Evolutionary conservation across 768 basidiomycete genomes (phyloP), one percentile per base, ranked within the genome.

Genomic region (Cystofilobasidium capitatum): DNA sequence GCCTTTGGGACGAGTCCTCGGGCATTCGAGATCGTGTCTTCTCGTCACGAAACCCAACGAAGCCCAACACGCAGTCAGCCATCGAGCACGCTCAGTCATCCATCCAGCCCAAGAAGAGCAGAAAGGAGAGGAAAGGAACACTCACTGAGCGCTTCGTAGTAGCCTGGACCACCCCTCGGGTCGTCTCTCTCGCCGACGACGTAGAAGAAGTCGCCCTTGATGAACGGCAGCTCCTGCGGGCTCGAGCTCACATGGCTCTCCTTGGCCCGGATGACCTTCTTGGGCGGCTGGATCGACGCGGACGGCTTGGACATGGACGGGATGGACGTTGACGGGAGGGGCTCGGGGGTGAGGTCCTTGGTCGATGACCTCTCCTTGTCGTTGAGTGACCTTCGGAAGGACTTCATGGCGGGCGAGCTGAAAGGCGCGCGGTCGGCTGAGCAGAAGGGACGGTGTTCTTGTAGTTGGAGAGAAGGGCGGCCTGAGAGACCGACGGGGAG

Each of bases 181-280:
- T 69, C 71, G 54, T 66, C 71, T 20, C 62, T 64, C 64, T 96
- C 91, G 66, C 83, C 84, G 40, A 90, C 81, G 59, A 98, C 94
- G 78, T 98, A 89, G 81, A 97, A 98, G 79, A 98, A 96, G 79
- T 99, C 96, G 70, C 96, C 96, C 78, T 88, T 88, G 71, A 83
- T 81, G 77, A 97, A 98, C 36, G 88, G 83, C 49, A 99, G 85
- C 72, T 97, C 86, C 75, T 89, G 86, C 2, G 92, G 90, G 0
- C 84, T 82, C 66, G 82, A 81, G 3, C 89, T 83, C 57, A 82
- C 79, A 79, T 90, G 85, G 2, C 81, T 73, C 13, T 82, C 78
- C 70, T 88, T 79, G 3, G 94, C 93, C 66, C 89, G 88, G 72
- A 99, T 94, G 76, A 97, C 93, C 76, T 92, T 94, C 78, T 93